Evolutionary conservation across 1,139 yeast genomes (phyloP).

Genomic region (Nadsonia starkeyi-henricii): DNA sequence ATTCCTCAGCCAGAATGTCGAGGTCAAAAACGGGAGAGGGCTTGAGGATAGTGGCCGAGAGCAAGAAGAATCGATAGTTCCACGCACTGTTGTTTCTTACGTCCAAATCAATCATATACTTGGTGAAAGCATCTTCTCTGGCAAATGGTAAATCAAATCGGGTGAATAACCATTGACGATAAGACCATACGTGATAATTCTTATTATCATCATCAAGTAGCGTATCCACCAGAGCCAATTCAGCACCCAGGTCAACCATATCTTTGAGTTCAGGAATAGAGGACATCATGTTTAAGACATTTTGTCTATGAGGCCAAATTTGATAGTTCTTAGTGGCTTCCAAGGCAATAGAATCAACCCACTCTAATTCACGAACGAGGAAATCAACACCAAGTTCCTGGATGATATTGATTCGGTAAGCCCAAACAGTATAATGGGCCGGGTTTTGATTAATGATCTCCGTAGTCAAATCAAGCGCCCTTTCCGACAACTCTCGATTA

Average conservation of each 20-base stretch:
- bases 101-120: conserved; percentile 38
- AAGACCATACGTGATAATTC: conserved; percentile 95
- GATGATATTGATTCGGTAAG: conserved; percentile 51
- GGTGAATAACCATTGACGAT: conserved; percentile 65
- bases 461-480: conserved; percentile 58
- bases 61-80: conserved; percentile 65
- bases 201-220: conserved; percentile 72
- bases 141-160: conserved; percentile 34
- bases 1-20: conserved; percentile 26
- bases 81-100: conserved; percentile 87
- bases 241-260: conserved; percentile 23
- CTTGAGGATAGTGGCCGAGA: conserved; percentile 4
- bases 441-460: conserved; percentile 56
- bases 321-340: conserved; percentile 85
- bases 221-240: conserved; percentile 45
- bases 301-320: conserved; percentile 84
- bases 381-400: conserved; percentile 24
- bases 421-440: conserved; percentile 89
- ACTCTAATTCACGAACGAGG: conserved; percentile 41
- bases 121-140: conserved; percentile 13
- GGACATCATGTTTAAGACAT: conserved; percentile 11
- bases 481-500: conserved; percentile 45
- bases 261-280: conserved; percentile 2
- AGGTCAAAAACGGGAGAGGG: conserved; percentile 6
- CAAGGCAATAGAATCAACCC: conserved; percentile 68